Base-by-base conservation (phyloP, 1,139 yeast genomes). In the Yarrowia galli region DNA sequence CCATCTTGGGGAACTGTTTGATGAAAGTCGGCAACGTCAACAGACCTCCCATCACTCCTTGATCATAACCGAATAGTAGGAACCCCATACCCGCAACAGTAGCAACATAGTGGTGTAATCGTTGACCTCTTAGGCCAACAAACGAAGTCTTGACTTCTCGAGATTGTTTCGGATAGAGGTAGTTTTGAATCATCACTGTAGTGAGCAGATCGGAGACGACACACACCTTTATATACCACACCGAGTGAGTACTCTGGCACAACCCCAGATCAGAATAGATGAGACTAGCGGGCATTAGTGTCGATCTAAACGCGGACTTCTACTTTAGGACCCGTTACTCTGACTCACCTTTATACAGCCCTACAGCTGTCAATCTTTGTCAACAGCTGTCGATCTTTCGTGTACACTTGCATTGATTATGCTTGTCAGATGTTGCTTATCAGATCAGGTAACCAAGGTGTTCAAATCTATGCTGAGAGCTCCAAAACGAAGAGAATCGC, bases 1-100 rank as follows among this genome's bases (percentile, higher is more conserved):
- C 64, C 74, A 72, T 79, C 76, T 61, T 80, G 78, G 84, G 83
- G 73, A 84, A 81, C 16, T 79, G 77, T 38, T 77, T 73, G 71
- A 79, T 72, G 70, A 83, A 83, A 5, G 79, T 72, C 2, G 75
- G 75, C 63, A 82, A 75, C 0, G 84, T 81, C 67, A 84, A 75
- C 54, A 83, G 76, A 28, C 81, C 76, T 49, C 85, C 84, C 81
- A 83, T 81, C 68, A 89, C 83, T 74, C 96, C 96, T 78, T 89
- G 95, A 76, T 89, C 93, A 74, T 89, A 89, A 69, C 96, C 96
- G 74, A 89, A 89, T 60, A 85, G 79, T 23, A 89, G 84, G 76
- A 89, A 89, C 13, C 91, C 92, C 60, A 85, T 82, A 56, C 86
- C 87, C 63, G 92, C 87, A 48, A 85, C 79, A 28, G 82, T 69